These are phyloP conservation scores for Coemansia sp. DNA, from an alignment of 192 early-diverging fungal genomes.

Conservation along the genomic window DNA sequence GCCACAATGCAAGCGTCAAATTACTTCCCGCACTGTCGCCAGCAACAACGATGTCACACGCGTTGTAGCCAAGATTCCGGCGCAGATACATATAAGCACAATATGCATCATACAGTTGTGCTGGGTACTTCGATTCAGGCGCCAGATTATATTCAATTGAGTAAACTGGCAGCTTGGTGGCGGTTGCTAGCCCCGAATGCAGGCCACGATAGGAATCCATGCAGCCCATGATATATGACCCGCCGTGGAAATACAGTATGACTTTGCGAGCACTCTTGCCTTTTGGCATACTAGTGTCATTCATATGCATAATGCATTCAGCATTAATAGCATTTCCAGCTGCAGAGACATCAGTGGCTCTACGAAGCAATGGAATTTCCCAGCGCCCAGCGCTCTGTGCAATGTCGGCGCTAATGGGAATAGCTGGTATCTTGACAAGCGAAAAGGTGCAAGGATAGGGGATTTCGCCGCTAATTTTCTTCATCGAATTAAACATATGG, in stretches of 20 bases:
- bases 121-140: constrained; percentile 77
- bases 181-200: constrained; percentile 53
- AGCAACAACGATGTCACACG: constrained; percentile 24
- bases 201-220: constrained; percentile 43
- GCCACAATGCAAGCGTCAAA: constrained; percentile 42
- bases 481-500: not conserved
- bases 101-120: constrained; percentile 77
- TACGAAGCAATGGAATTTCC: not conserved
- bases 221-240: constrained; percentile 59
- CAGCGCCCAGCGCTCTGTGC: not conserved
- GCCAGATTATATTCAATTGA: constrained; percentile 78
- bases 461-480: not conserved
- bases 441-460: not conserved
- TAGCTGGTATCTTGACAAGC: not conserved
- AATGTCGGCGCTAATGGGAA: not conserved
- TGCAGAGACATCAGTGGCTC: not conserved
- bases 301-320: constrained; percentile 13
- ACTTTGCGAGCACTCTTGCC: not conserved
- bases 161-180: constrained; percentile 26
- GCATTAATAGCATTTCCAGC: constrained; percentile 7
- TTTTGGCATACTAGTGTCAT: not conserved
- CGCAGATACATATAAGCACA: constrained; percentile 71
- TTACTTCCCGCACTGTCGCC: constrained; percentile 56
- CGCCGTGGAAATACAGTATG: constrained; percentile 76
- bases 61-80: constrained; percentile 7